These are phyloP conservation scores for Hericium erinaceus DNA, from an alignment of 768 basidiomycete species.

Conservation along the genomic window DNA sequence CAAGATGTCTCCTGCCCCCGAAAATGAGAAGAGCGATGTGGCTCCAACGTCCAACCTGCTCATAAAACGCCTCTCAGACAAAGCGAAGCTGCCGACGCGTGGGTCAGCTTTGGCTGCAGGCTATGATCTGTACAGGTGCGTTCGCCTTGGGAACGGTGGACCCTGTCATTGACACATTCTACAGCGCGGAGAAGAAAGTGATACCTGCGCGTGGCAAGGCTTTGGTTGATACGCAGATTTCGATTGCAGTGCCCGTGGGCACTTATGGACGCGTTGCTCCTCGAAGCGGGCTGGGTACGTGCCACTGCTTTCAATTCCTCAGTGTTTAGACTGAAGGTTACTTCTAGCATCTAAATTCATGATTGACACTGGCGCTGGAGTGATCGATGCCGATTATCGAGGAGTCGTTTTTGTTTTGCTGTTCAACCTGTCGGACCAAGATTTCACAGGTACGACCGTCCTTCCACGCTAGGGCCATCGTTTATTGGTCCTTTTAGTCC, in stretches of 20 bases:
- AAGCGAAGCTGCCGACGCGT: slow-evolving; percentile 76
- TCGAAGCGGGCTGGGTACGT: slow-evolving; percentile 80
- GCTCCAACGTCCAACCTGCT: slow-evolving; percentile 48
- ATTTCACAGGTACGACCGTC: slow-evolving; percentile 61
- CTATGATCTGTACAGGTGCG: slow-evolving; percentile 91
- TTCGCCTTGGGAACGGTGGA: background rate
- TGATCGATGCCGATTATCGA: slow-evolving; percentile 94
- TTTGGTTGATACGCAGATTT: slow-evolving; percentile 82
- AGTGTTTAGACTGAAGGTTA: background rate
- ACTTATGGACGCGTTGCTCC: slow-evolving; percentile 97
- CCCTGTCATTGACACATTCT: background rate
- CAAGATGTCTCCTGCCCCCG: slow-evolving; percentile 39
- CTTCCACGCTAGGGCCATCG: background rate
- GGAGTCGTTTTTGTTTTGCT: slow-evolving; percentile 86
- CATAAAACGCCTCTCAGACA: slow-evolving; percentile 77
- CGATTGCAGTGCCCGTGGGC: slow-evolving; percentile 86
- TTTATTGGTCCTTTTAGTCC: slow-evolving; percentile 38
- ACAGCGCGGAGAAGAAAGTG: slow-evolving; percentile 73
- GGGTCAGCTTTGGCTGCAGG: slow-evolving; percentile 86
- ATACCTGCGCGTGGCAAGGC: slow-evolving; percentile 91
- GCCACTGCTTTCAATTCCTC: background rate
- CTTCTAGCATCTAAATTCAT: slow-evolving; percentile 85
- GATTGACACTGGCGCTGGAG: slow-evolving; percentile 97
- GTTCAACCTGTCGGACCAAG: slow-evolving; percentile 85
- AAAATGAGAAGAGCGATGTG: slow-evolving; percentile 19